phyloP scores from a whole-genome alignment of 1,284 basidiomycete species.

The Naganishia sp. region DNA sequence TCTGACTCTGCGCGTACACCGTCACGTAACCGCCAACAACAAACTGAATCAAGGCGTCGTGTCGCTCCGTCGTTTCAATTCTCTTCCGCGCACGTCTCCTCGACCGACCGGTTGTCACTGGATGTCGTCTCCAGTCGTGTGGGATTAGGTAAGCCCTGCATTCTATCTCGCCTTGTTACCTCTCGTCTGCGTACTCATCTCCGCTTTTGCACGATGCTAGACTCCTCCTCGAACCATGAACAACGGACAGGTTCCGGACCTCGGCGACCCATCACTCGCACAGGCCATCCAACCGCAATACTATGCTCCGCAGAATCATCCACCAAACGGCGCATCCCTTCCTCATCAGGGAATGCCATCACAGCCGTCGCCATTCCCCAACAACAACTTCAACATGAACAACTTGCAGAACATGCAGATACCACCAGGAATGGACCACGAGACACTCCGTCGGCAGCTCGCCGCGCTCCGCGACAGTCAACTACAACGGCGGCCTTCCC shows the following conservation, averaged over 20 bases:
- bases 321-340: conserved; percentile 4
- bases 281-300: conserved; percentile 8
- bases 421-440: conserved; percentile 16
- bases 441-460: conserved; percentile 18
- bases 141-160: conserved; percentile 18
- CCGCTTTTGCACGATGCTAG: neutral
- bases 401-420: conserved; percentile 23
- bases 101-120: neutral
- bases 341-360: neutral
- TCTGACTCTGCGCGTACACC: neutral
- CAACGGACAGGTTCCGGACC: conserved; percentile 17
- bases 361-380: conserved; percentile 9
- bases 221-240: conserved; percentile 12
- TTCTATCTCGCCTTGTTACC: neutral
- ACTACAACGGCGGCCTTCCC: conserved; percentile 7
- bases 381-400: conserved; percentile 16
- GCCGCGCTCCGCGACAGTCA: conserved; percentile 7
- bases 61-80: neutral
- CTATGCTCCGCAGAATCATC: conserved; percentile 8
- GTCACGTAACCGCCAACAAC: neutral
- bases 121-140: conserved; percentile 2
- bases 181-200: neutral
- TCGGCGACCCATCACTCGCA: neutral
- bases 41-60: neutral
- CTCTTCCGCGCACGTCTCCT: conserved; percentile 5